These are phyloP conservation scores for Rubus parviflorus DNA, from an alignment of 306 rosid genomes.

Conservation along the genomic window DNA sequence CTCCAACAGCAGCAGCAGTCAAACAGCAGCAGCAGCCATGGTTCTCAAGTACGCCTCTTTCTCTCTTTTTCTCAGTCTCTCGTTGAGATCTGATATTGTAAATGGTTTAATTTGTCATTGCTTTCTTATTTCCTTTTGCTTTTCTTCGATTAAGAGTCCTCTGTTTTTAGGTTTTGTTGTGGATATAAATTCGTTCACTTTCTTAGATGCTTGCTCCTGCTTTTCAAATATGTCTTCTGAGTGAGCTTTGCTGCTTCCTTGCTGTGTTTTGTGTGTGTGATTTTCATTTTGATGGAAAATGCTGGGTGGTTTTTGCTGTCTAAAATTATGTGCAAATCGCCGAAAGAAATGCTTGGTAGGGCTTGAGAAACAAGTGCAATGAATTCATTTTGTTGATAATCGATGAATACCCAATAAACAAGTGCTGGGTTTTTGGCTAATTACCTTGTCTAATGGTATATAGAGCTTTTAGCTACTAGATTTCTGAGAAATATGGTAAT, in stretches of 20 bases:
- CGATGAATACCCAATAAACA: not conserved
- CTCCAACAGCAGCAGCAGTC: constrained; percentile 3
- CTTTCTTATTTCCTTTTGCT: not conserved
- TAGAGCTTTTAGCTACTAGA: not conserved
- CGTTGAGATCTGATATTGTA: not conserved
- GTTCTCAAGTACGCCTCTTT: constrained; percentile 63
- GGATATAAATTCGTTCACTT: not conserved
- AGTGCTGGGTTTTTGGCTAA: not conserved
- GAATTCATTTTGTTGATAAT: not conserved
- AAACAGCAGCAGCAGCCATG: constrained; percentile 47
- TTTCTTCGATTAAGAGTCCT: not conserved
- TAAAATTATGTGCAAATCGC: not conserved
- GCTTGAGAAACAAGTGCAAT: not conserved
- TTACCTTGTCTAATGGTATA: not conserved
- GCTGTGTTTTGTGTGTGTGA: not conserved
- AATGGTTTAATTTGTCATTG: not conserved
- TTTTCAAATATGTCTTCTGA: not conserved
- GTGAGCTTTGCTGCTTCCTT: not conserved
- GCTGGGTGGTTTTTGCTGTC: no score
- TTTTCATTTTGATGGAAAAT: not conserved
- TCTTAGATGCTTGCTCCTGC: not conserved
- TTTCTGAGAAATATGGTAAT: not conserved
- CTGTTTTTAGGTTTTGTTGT: not conserved
- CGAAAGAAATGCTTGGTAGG: not conserved
- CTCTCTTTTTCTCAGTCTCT: not conserved